Evolutionary conservation across 305 asterid genomes (phyloP), one percentile per base, ranked within the genome.

Genomic region (Withania somnifera): DNA sequence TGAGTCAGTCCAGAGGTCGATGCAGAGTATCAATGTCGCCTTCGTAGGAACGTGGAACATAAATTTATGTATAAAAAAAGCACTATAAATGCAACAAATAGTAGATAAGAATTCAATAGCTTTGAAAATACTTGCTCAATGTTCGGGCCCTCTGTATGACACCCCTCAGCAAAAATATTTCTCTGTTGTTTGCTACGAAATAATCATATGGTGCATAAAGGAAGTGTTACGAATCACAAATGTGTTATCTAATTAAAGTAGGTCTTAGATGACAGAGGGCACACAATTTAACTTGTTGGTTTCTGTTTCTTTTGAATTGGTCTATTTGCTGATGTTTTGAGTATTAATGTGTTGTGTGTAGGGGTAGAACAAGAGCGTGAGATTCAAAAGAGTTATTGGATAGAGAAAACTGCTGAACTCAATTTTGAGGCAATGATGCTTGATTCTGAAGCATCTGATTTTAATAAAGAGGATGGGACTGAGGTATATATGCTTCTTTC

Each of bases 381-480:
- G 90, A 80, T 94, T 73, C 98, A 94, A 51, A 96, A 93, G 93
- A 90, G 66, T 75, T 94, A 94, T 87, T 96, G 99, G 99, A 77
- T 87, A 2, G 98, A 96, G 87, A 95, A 96, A 79, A 87, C 98
- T 73, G 89, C 61, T 15, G 88, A 90, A 78, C 94, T 94, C 10
- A 90, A 93, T 10, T 83, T 96, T 85, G 98, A 96, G 86, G 92
- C 94, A 51, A 92, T 93, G 98, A 96, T 94, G 98, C 98, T 90
- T 82, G 99, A 96, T 79, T 94, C 98, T 82, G 90, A 89, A 86
- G 98, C 99, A 7, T 89, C 95, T 84, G 98, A 94, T 89, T 98
- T 96, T 28, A 98, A 96, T 86, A 94, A 93, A 88, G 98, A 96
- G 89, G 99, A 94, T 84, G 92, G 98, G 87, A 95, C 97, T 73